Conservation (phyloP, 768 basidiomycete genomes). For the Mycena vulgaris region DNA sequence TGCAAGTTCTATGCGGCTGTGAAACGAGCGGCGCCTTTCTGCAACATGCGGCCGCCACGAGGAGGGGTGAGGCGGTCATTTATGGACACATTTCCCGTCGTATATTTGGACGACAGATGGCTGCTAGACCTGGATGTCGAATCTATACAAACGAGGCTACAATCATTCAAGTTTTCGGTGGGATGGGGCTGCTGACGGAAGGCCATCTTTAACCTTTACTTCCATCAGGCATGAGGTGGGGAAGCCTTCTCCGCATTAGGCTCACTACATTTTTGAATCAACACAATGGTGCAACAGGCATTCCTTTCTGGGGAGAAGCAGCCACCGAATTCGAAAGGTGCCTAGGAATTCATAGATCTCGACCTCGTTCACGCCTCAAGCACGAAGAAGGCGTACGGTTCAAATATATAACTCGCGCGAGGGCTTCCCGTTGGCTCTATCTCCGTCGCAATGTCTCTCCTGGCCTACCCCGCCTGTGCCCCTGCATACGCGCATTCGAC, state of each 20-base stretch:
- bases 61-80: slow-evolving; percentile 17
- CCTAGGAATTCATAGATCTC: slow-evolving; percentile 31
- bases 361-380: slow-evolving; percentile 38
- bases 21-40: not conserved
- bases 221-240: slow-evolving; percentile 31
- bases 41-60: slow-evolving; percentile 27
- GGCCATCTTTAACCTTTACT: slow-evolving; percentile 23
- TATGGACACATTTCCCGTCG: not conserved
- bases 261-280: slow-evolving; percentile 31
- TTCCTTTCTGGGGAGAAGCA: slow-evolving; percentile 32
- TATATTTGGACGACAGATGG: slow-evolving; percentile 9
- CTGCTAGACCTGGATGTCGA: not conserved
- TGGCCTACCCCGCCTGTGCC: not conserved
- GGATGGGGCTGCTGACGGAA: not conserved
- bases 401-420: slow-evolving; percentile 34
- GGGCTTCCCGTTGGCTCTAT: slow-evolving; percentile 17
- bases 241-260: slow-evolving; percentile 30
- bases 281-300: slow-evolving; percentile 13
- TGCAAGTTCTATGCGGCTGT: slow-evolving; percentile 19
- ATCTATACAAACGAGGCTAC: slow-evolving; percentile 9
- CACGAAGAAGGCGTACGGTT: slow-evolving; percentile 25
- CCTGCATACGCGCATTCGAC: slow-evolving; percentile 8
- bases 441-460: slow-evolving; percentile 35
- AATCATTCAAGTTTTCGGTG: slow-evolving; percentile 4
- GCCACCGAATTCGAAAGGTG: slow-evolving; percentile 31